phyloP scores from a whole-genome alignment of 805 yeast species.

The Cyberlindnera subsufficiens region DNA sequence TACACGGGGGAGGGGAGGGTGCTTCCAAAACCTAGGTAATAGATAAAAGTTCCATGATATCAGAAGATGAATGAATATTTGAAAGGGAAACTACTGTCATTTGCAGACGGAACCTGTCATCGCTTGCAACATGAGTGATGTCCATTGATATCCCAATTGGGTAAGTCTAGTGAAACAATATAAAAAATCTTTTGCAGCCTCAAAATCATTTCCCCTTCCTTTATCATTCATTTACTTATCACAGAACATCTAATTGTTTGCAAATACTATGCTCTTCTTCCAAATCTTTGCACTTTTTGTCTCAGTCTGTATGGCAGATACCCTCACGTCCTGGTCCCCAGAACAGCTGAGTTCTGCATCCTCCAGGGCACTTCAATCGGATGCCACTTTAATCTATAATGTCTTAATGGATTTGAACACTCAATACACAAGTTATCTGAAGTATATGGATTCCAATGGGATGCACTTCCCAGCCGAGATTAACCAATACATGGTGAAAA shows the following conservation, averaged over 20 bases:
- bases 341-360: constrained; percentile 15
- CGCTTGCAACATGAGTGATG: too few relatives aligned
- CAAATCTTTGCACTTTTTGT: neutral
- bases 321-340: constrained; percentile 9
- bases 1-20: too few relatives aligned
- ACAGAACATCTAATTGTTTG: neutral
- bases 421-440: constrained; percentile 11
- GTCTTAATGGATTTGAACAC: constrained; percentile 17
- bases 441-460: constrained; percentile 18
- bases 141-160: too few relatives aligned
- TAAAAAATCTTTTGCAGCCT: too few relatives aligned
- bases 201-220: too few relatives aligned
- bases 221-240: too few relatives aligned
- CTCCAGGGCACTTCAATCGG: constrained; percentile 15
- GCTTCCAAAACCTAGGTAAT: too few relatives aligned
- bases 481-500: constrained; percentile 28
- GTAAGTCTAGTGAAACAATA: too few relatives aligned
- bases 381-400: constrained; percentile 15
- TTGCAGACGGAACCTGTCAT: too few relatives aligned
- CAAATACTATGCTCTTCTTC: neutral
- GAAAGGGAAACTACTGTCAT: too few relatives aligned
- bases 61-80: too few relatives aligned
- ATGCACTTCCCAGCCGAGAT: constrained; percentile 29
- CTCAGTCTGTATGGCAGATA: constrained; percentile 1
- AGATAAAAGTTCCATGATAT: too few relatives aligned